Evolutionary conservation across 2,329 filamentous ascomycete species (phyloP).

Genomic region (Colletotrichum somersetense): DNA sequence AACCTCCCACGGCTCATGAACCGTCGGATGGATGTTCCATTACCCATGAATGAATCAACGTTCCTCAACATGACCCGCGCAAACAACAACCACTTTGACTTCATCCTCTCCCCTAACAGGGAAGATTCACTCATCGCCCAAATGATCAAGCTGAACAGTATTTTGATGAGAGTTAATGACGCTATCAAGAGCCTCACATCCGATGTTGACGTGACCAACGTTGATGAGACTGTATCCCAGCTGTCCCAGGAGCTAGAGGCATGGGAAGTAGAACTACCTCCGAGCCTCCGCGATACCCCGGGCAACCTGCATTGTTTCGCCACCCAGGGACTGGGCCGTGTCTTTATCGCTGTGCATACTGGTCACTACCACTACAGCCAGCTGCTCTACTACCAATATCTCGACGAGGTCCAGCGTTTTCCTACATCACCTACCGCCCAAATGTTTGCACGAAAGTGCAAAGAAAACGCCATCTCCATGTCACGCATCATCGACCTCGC

Average conservation of each 20-base stretch:
- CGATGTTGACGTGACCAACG: constrained; percentile 45
- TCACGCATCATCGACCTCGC: constrained; percentile 57
- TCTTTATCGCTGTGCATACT: constrained; percentile 59
- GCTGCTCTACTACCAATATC: constrained; percentile 62
- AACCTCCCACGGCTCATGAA: constrained; percentile 44
- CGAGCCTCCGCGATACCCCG: constrained; percentile 52
- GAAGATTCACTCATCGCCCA: constrained; percentile 44
- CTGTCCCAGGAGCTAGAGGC: constrained; percentile 51
- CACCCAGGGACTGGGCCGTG: constrained; percentile 55
- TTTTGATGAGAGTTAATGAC: constrained; percentile 56
- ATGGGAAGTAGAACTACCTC: constrained; percentile 53
- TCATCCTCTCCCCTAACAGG: constrained; percentile 42
- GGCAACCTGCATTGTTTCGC: constrained; percentile 55
- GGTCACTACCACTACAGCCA: constrained; percentile 61
- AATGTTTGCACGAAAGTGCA: constrained; percentile 55
- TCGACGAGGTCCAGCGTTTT: constrained; percentile 48
- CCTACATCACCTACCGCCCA: constrained; percentile 41
- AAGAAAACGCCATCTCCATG: constrained; percentile 54
- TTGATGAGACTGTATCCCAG: constrained; percentile 47
- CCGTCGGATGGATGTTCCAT: constrained; percentile 45
- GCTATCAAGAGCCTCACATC: constrained; percentile 45
- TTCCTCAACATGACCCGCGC: constrained; percentile 48
- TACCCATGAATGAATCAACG: constrained; percentile 53
- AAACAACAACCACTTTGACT: constrained; percentile 43
- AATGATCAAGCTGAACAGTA: constrained; percentile 47